Base-by-base conservation (phyloP, 306 rosid genomes). In the Citrullus colocynthis region DNA sequence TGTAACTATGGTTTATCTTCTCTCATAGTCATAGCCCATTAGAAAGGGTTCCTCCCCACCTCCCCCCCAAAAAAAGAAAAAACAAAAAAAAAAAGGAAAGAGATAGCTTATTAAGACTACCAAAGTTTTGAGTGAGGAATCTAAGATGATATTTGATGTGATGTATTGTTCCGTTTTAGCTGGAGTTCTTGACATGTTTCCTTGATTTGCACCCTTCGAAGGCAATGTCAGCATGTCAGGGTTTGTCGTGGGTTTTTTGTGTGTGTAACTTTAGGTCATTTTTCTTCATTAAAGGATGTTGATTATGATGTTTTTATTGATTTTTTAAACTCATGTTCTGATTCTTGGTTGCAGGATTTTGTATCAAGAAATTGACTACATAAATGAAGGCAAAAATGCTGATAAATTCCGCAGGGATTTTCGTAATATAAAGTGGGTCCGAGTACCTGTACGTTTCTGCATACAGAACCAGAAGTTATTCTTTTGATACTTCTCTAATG, bases 361-460 rank as follows among this genome's bases (percentile, higher is more conserved):
- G 85, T 92, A 90, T 81, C 96, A 92, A 89, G 97, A 92, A 89
- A 92, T 92, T 80, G 97, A 92, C 84, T 92, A 92, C 45, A 86
- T 92, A 82, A 92, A 92, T 78, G 96, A 92, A 88, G 97, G 97
- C 77, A 92, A 89, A 86, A 92, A 92, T 82, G 97, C 96, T 17
- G 96, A 92, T 78, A 85, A 88, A 80, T 90, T 92, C 81, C 93
- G 92, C 74, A 76, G 97, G 75, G 97, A 92, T 87, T 90, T 92
- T 82, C 88, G 96, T 81, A 92, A 92, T 85, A 80, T 81, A 78
- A 92, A 92, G 91, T 92, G 97, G 97, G 97, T 92, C 77, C 93
- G 97, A 81, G 88, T 92, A 62, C 97, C 97, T 85, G 97, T 90
- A 90, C 78, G 97, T 88, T 83, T 83, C 90, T 81, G 80, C 77